Evolutionary conservation across 192 early-diverging fungal species (phyloP).

Genomic region (Entomortierella beljakovae): DNA sequence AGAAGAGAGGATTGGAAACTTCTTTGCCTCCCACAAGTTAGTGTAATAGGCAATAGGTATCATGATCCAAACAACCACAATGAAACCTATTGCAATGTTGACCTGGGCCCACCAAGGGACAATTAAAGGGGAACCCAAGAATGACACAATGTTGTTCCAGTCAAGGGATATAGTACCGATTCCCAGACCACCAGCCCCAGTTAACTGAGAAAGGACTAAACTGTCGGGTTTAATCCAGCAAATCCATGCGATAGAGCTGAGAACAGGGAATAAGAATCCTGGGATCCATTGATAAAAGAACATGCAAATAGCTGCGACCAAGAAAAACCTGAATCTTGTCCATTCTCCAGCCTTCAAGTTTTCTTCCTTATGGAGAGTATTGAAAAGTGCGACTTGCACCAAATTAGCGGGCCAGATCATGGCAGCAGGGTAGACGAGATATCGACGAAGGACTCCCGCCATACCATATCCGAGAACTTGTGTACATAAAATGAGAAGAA

Average conservation of each 20-base stretch:
- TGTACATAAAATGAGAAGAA: constrained; percentile 73
- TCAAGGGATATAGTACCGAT: constrained; percentile 78
- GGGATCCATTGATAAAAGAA: constrained; percentile 66
- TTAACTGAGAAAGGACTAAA: constrained; percentile 25
- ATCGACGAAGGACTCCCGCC: constrained; percentile 83
- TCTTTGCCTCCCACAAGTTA: constrained; percentile 64
- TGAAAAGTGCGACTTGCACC: constrained; percentile 60
- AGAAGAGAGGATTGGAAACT: constrained; percentile 53
- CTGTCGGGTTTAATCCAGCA: constrained; percentile 47
- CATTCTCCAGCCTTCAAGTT: constrained; percentile 31
- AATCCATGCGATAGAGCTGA: constrained; percentile 48
- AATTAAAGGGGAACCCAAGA: constrained; percentile 53
- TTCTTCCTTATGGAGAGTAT: constrained; percentile 58
- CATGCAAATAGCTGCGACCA: constrained; percentile 52
- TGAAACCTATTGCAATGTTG: constrained; percentile 72
- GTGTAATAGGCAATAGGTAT: constrained; percentile 75
- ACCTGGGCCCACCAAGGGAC: constrained; percentile 66
- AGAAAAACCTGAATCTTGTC: constrained; percentile 57
- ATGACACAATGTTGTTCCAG: constrained; percentile 67
- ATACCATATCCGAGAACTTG: constrained; percentile 68
- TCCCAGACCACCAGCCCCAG: constrained; percentile 75
- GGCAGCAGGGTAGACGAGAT: constrained; percentile 84
- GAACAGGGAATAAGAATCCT: constrained; percentile 55
- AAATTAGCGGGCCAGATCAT: constrained; percentile 92
- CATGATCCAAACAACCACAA: constrained; percentile 75